A percentile compares a stretch with the other conserved stretches of the same genome.
Conservation (phyloP, 2,329 filamentous ascomycete species). For the Cryoendolithus antarcticus region DNA sequence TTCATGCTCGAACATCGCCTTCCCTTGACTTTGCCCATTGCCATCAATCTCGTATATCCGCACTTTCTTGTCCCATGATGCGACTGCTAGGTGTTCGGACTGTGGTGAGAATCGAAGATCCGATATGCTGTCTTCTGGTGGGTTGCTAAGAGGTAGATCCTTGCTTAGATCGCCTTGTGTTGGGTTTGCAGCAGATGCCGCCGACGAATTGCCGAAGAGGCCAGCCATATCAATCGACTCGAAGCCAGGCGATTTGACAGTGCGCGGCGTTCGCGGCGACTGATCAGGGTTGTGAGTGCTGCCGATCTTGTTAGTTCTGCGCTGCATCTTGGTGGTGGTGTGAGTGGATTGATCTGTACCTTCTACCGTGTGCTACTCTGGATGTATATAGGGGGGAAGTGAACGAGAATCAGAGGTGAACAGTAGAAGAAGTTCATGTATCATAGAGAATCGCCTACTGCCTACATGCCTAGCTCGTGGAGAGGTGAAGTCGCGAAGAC, state of each 20-base stretch:
- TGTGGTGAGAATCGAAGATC: conserved; percentile 71
- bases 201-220: conserved; percentile 40
- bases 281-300: too few relatives aligned
- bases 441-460: too few relatives aligned
- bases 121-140: conserved; percentile 81
- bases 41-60: conserved; percentile 84
- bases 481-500: too few relatives aligned
- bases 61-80: conserved; percentile 97
- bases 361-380: too few relatives aligned
- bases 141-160: conserved; percentile 66
- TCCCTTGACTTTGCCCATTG: conserved; percentile 69
- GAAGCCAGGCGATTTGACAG: neutral
- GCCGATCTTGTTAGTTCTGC: too few relatives aligned
- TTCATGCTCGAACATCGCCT: conserved; percentile 75
- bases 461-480: too few relatives aligned
- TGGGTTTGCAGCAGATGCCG: conserved; percentile 45
- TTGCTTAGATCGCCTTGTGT: conserved; percentile 84
- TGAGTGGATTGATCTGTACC: too few relatives aligned
- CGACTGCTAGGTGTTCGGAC: conserved; percentile 71
- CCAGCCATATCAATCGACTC: conserved; percentile 46
- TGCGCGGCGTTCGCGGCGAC: too few relatives aligned
- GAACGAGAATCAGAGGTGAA: too few relatives aligned
- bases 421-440: too few relatives aligned
- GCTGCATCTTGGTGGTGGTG: too few relatives aligned
- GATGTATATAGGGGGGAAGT: too few relatives aligned